These are phyloP conservation scores for Pythium myriotylum DNA, from an alignment of 352 stramenopile species.

Conservation along the genomic window DNA sequence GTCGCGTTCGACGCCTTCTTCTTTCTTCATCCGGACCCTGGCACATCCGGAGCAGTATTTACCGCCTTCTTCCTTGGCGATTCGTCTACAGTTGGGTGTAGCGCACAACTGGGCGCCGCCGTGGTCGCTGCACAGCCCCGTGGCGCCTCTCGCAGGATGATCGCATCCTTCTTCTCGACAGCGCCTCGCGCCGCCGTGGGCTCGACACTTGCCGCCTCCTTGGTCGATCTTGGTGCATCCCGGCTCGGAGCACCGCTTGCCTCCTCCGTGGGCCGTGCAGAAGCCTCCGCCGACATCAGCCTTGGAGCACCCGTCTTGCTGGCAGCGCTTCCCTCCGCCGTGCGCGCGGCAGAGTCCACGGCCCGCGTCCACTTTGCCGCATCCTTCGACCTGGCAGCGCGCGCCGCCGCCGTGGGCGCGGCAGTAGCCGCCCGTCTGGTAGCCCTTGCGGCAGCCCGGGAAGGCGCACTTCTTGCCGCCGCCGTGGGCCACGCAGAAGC, in stretches of 20 bases:
- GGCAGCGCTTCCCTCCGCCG: constrained; percentile 74
- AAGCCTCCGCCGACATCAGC: constrained; percentile 82
- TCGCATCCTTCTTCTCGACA: constrained; percentile 56
- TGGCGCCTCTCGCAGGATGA: constrained; percentile 57
- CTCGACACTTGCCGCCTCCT: constrained; percentile 76
- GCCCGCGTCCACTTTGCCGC: constrained; percentile 79
- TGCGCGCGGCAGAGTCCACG: constrained; percentile 73
- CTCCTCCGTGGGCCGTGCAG: constrained; percentile 80
- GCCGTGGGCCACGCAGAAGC: constrained; percentile 83
- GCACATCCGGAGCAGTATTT: constrained; percentile 47
- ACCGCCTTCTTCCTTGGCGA: constrained; percentile 52
- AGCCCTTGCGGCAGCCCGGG: constrained; percentile 70
- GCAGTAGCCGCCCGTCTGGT: constrained; percentile 81
- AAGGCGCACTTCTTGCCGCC: constrained; percentile 83
- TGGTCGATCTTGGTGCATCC: constrained; percentile 85
- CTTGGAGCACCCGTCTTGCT: constrained; percentile 55
- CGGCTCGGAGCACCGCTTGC: constrained; percentile 62
- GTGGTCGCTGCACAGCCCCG: constrained; percentile 68
- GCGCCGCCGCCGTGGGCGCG: constrained; percentile 74
- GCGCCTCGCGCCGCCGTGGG: constrained; percentile 70
- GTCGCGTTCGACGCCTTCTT: constrained; percentile 1
- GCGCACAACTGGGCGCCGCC: constrained; percentile 63
- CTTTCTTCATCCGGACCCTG: constrained; percentile 21
- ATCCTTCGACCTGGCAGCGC: constrained; percentile 70
- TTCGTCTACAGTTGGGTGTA: constrained; percentile 53